Percentiles rank a stretch among this genome's conserved stretches.
Conservation (phyloP, 2,329 filamentous ascomycete species). For the Diaporthe longicolla region DNA sequence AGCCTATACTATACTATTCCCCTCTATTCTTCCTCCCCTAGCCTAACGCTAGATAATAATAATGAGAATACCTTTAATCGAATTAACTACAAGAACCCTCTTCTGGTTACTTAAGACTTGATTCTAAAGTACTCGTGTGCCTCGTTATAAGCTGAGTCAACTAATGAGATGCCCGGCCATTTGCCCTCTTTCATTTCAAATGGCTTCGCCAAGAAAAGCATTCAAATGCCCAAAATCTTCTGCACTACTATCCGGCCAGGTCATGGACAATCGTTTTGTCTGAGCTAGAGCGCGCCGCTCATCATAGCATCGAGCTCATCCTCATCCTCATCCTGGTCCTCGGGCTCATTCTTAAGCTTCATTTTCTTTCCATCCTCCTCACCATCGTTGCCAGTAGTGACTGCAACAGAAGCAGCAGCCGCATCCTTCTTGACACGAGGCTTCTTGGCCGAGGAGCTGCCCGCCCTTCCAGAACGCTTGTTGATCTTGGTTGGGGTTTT, state of each 20-base stretch:
- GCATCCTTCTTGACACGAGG: slow-evolving; percentile 16
- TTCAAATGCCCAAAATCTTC: neutral
- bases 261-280: too few species aligned
- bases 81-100: too few species aligned
- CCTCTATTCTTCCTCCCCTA: too few species aligned
- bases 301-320: neutral
- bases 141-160: neutral
- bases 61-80: too few species aligned
- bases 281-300: slow-evolving; percentile 14
- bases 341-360: neutral
- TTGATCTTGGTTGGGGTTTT: slow-evolving; percentile 39
- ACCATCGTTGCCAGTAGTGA: neutral
- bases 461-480: slow-evolving; percentile 38
- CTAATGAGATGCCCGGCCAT: neutral
- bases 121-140: too few species aligned
- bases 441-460: slow-evolving; percentile 31
- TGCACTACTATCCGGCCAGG: neutral
- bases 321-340: neutral
- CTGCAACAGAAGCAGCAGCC: neutral
- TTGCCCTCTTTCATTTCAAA: neutral
- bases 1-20: too few species aligned
- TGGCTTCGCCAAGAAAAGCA: neutral
- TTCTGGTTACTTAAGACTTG: too few species aligned
- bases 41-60: too few species aligned
- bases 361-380: neutral